Evolutionary conservation across 768 basidiomycete genomes (phyloP).

Genomic region (Clathrus columnatus): DNA sequence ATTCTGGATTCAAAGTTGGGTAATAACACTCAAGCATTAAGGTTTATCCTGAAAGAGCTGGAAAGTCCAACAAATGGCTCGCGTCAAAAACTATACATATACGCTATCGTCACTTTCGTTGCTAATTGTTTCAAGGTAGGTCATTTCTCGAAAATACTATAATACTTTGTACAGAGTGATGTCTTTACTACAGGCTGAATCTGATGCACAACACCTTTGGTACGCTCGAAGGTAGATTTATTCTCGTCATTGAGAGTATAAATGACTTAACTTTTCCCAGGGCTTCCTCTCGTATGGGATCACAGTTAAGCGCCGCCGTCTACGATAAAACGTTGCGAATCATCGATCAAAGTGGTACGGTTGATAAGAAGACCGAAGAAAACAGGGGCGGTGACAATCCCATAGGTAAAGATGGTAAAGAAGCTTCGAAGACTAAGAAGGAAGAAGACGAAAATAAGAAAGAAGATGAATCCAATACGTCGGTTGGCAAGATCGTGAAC

Average conservation of each 20-base stretch:
- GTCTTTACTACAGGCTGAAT: slow-evolving; percentile 1
- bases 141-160: too few relatives aligned
- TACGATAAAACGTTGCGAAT: slow-evolving; percentile 29
- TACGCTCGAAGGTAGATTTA: slow-evolving; percentile 20
- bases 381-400: not conserved
- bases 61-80: not conserved
- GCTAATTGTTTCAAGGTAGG: slow-evolving; percentile 10
- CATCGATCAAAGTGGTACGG: slow-evolving; percentile 26
- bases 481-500: slow-evolving; percentile 28
- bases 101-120: slow-evolving; percentile 8
- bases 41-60: slow-evolving; percentile 21
- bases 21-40: slow-evolving; percentile 1
- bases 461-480: slow-evolving; percentile 17
- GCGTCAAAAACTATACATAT: slow-evolving; percentile 7
- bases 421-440: not conserved
- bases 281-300: slow-evolving; percentile 21
- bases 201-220: slow-evolving; percentile 17
- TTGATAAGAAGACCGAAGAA: slow-evolving; percentile 9
- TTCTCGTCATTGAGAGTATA: too few relatives aligned
- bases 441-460: too few relatives aligned
- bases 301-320: slow-evolving; percentile 23
- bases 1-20: too few relatives aligned
- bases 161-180: too few relatives aligned
- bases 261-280: slow-evolving; percentile 2
- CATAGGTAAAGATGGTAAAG: too few relatives aligned